These are phyloP conservation scores for Epicoccum sorghinum DNA, from an alignment of 2,329 filamentous ascomycete genomes.

Conservation along the genomic window DNA sequence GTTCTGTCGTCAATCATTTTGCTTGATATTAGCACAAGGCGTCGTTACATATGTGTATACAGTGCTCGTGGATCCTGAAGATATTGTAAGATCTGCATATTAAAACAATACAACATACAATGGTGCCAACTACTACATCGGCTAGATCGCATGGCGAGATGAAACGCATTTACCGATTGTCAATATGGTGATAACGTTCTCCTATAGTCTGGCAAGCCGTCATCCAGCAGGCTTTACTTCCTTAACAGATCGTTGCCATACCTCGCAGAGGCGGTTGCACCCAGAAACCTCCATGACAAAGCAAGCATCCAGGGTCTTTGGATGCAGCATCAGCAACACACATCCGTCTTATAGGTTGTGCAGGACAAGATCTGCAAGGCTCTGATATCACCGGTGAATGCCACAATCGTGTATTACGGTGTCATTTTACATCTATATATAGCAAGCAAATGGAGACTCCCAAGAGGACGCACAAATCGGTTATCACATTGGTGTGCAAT, in stretches of 20 bases:
- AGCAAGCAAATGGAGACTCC: background rate
- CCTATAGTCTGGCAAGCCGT: too few relatives aligned
- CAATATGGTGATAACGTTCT: too few relatives aligned
- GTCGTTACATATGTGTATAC: conserved; percentile 12
- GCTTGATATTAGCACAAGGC: background rate
- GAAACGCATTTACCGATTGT: too few relatives aligned
- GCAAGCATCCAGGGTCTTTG: background rate
- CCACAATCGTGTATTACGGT: conserved; percentile 7
- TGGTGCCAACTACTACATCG: background rate
- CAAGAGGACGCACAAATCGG: background rate
- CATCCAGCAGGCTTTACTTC: too few relatives aligned
- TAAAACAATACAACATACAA: conserved; percentile 9
- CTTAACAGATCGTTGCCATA: background rate
- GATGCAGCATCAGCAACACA: conserved; percentile 10
- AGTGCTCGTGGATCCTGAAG: background rate
- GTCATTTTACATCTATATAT: conserved; percentile 8
- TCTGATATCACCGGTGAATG: conserved; percentile 7
- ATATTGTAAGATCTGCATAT: conserved; percentile 9
- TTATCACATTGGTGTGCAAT: background rate
- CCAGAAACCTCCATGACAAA: background rate
- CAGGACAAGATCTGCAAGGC: background rate
- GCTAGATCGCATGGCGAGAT: too few relatives aligned
- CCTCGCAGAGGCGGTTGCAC: background rate
- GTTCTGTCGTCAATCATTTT: conserved; percentile 1
- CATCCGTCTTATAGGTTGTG: background rate